Percentiles rank a stretch among this genome's conserved stretches.
Evolutionary conservation across 2,329 filamentous ascomycete genomes (phyloP).

Genomic region (Botryotinia convoluta): DNA sequence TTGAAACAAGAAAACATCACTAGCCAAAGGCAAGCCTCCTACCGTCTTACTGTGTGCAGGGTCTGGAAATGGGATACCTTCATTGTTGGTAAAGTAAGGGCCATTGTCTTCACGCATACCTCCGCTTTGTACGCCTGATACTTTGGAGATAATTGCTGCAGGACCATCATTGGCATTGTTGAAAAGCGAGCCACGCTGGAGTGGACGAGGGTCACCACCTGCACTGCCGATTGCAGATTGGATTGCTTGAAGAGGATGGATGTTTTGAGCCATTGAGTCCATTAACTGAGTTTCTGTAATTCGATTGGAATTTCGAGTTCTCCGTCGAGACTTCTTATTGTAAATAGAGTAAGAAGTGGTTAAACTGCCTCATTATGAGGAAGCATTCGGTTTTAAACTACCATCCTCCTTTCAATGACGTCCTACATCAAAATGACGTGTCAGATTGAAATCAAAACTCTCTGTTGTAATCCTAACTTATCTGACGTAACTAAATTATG

Average conservation of each 20-base stretch:
- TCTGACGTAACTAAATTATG: background rate
- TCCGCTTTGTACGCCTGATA: constrained; percentile 14
- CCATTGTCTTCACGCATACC: constrained; percentile 19
- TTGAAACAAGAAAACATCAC: constrained; percentile 18
- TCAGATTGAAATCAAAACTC: background rate
- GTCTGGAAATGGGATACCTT: constrained; percentile 20
- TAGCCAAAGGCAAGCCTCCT: constrained; percentile 17
- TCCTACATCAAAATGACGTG: background rate
- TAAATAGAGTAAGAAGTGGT: no score
- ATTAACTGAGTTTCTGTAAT: background rate
- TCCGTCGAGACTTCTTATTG: background rate
- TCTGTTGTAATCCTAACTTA: no score
- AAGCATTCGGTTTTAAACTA: background rate
- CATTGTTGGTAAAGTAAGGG: constrained; percentile 21
- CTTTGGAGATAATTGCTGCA: constrained; percentile 18
- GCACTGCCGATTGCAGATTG: constrained; percentile 15
- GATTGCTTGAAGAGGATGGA: constrained; percentile 20
- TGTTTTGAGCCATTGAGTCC: constrained; percentile 20
- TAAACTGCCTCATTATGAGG: background rate
- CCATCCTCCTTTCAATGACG: background rate
- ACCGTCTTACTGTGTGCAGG: constrained; percentile 20
- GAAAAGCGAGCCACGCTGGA: constrained; percentile 11
- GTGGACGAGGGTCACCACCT: constrained; percentile 16
- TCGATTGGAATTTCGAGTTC: background rate
- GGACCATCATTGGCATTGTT: constrained; percentile 20